Evolutionary conservation across 2,329 filamentous ascomycete genomes (phyloP), one percentile per base, ranked within the genome.

Genomic region (Coniosporium tulheliwenetii): DNA sequence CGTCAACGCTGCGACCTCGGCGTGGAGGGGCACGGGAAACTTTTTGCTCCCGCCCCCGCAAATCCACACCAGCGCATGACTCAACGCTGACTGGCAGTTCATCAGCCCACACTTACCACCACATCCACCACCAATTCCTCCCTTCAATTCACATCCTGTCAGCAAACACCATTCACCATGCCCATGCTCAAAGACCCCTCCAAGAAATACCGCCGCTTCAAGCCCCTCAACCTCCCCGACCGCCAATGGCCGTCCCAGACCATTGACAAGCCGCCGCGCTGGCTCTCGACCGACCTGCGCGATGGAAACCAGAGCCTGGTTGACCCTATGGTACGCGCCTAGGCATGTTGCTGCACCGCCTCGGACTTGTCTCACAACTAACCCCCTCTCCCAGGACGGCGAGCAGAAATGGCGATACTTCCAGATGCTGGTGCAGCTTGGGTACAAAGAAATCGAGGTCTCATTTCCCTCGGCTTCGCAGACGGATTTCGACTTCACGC

Each of bases 401-500:
- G 85, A 94, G 38, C 86, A 95, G 69, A 96, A 96, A 66, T 91
- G 82, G 77, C 70, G 72, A 45, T 96, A 87, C 71, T 96, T 96
- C 70, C 79, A 87, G 64, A 93, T 93, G 85, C 76, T 96, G 41
- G 77, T 81, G 53, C 78, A 89, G 45, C 72, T 95, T 39, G 89
- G 91, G 51, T 96, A 93, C 72, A 96, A 95, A 66, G 89, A 96
- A 65, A 95, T 96, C 49, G 89, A 96, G 59, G 81, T 95, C 14
- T 91, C 87, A 4, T 96, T 94, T 64, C 89, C 89, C 39, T 93
- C 86, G 0, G 86, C 89, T 10, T 94, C 86, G 33, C 81, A 93
- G 58, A 94, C 83, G 54, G 91, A 96, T 65, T 96, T 87, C 67
- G 85, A 94, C 67, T 96, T 96, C 57, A 94, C 86, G 34, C 74